Conservation (phyloP, 2,329 filamentous ascomycete genomes). For the Clarireedia sp. region DNA sequence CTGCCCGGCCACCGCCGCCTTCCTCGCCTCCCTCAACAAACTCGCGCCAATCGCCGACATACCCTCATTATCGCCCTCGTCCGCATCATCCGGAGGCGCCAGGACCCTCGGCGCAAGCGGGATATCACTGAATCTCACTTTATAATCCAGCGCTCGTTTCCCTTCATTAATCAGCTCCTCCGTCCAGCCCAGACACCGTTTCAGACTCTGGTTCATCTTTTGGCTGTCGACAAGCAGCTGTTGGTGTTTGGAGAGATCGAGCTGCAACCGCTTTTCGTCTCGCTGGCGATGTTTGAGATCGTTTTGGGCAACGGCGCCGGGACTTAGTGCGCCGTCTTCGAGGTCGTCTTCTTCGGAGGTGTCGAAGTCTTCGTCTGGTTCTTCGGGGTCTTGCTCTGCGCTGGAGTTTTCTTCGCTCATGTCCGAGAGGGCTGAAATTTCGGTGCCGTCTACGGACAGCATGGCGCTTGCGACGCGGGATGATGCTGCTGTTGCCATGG, state of each 20-base stretch:
- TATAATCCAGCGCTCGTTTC: conserved; percentile 77
- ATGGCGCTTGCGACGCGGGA: conserved; percentile 38
- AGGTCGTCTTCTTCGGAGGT: conserved; percentile 44
- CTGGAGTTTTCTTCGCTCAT: conserved; percentile 40
- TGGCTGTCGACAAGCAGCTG: conserved; percentile 84
- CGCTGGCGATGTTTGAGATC: conserved; percentile 52
- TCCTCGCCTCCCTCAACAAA: conserved; percentile 25
- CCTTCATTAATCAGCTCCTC: conserved; percentile 87
- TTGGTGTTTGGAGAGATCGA: conserved; percentile 82
- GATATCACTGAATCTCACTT: conserved; percentile 70
- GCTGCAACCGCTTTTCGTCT: conserved; percentile 75
- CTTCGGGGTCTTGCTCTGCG: conserved; percentile 29
- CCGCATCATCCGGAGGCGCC: conserved; percentile 53
- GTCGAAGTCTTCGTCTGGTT: conserved; percentile 38
- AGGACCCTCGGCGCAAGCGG: conserved; percentile 72
- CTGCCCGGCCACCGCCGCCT: conserved; percentile 14
- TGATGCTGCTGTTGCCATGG: conserved; percentile 44
- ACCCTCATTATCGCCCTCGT: conserved; percentile 28
- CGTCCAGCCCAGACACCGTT: conserved; percentile 80
- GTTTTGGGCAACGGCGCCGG: conserved; percentile 34
- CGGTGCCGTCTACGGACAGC: conserved; percentile 35
- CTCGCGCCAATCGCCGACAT: conserved; percentile 24
- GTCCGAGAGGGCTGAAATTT: conserved; percentile 35
- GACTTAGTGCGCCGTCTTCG: conserved; percentile 31
- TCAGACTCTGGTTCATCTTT: conserved; percentile 91